Evolutionary conservation across 176 grass and related monocot genomes (phyloP).

Genomic region (Raddia guianensis): DNA sequence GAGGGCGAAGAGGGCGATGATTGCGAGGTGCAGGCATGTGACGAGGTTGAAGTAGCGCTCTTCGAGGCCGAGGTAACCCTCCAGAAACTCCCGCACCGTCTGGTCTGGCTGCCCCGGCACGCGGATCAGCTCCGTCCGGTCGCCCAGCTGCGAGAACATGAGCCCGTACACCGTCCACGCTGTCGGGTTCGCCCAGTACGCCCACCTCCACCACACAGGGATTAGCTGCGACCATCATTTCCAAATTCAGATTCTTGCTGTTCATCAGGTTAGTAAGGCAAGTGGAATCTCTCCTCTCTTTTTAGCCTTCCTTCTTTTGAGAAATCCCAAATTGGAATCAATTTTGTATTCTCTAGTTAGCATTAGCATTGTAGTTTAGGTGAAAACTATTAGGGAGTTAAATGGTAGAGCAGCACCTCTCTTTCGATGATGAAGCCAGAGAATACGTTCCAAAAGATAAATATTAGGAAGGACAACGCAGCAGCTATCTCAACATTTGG

Average conservation of each 20-base stretch:
- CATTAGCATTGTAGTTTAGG: neutral
- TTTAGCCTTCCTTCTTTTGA: too few species aligned
- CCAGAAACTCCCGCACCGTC: constrained; percentile 47
- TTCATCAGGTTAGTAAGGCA: neutral
- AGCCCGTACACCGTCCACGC: constrained; percentile 65
- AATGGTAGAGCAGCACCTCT: constrained; percentile 37
- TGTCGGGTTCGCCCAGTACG: constrained; percentile 54
- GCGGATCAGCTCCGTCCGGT: constrained; percentile 28
- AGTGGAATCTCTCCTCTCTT: too few species aligned
- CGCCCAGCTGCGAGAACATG: constrained; percentile 54
- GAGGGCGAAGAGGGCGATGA: constrained; percentile 45
- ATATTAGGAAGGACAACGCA: constrained; percentile 59
- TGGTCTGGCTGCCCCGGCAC: constrained; percentile 31
- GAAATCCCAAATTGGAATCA: too few species aligned
- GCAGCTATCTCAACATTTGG: constrained; percentile 66
- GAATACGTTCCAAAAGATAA: constrained; percentile 66
- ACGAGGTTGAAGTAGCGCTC: constrained; percentile 30
- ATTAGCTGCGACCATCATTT: constrained; percentile 43
- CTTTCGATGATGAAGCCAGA: constrained; percentile 64
- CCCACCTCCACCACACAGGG: constrained; percentile 66
- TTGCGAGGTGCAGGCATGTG: constrained; percentile 38
- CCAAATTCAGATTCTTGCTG: neutral
- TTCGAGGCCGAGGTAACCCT: constrained; percentile 50
- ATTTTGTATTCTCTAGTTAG: neutral
- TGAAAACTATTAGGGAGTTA: neutral